phyloP scores from a whole-genome alignment of 2,329 filamentous ascomycete genomes.

The Chaetomium strumarium region DNA sequence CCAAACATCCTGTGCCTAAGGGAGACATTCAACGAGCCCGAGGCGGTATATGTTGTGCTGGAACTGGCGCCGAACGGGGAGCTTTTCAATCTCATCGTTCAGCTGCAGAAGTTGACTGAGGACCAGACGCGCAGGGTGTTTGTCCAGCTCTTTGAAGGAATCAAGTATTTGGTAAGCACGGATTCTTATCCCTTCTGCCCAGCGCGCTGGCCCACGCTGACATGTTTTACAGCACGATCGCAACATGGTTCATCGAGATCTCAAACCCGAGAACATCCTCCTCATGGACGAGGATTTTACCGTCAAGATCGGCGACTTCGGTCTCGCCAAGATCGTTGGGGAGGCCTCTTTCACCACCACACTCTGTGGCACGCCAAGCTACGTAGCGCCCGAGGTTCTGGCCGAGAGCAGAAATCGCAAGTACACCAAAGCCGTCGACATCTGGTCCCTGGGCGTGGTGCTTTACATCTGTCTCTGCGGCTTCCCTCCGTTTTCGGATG shows the following conservation, averaged over 20 bases:
- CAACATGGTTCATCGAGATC: conserved; percentile 94
- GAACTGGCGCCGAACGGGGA: conserved; percentile 91
- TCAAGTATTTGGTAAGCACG: conserved; percentile 81
- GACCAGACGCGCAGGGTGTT: conserved; percentile 81
- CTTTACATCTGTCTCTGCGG: conserved; percentile 96
- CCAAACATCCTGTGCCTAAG: conserved; percentile 89
- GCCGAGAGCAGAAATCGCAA: conserved; percentile 74
- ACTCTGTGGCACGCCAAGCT: conserved; percentile 91
- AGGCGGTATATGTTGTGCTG: conserved; percentile 84
- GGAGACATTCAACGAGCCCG: conserved; percentile 87
- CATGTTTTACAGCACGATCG: conserved; percentile 69
- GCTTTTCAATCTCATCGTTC: conserved; percentile 90
- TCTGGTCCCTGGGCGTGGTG: conserved; percentile 97
- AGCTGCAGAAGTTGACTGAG: conserved; percentile 83
- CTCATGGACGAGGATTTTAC: conserved; percentile 77
- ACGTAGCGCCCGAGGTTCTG: conserved; percentile 93
- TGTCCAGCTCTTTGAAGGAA: conserved; percentile 81
- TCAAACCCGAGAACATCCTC: conserved; percentile 95
- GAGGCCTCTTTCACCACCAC: conserved; percentile 98
- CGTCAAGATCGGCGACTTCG: conserved; percentile 93
- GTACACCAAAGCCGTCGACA: conserved; percentile 91
- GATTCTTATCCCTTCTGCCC: neutral
- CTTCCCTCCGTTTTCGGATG: conserved; percentile 94
- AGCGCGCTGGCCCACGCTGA: conserved; percentile 25
- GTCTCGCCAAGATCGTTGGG: conserved; percentile 95